Conservation (phyloP, 148 eudicot species). For the Pharnaceum exiguum region DNA sequence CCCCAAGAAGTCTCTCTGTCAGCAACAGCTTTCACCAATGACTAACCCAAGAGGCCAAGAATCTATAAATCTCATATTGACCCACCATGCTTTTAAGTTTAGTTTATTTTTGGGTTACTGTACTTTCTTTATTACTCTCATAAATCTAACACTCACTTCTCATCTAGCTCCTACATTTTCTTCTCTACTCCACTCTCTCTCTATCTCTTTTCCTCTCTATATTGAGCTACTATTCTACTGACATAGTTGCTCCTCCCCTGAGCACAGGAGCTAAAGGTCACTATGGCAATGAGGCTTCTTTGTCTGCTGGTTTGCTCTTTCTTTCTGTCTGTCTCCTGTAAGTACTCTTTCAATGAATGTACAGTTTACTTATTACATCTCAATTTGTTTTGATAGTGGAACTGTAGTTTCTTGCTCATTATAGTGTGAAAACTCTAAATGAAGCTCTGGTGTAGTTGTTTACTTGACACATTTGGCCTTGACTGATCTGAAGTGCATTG, state of each 20-base stretch:
- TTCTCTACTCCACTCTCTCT: background rate
- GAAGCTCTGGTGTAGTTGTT: background rate
- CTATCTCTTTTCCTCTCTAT: background rate
- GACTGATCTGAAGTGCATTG: constrained; percentile 7
- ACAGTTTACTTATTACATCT: background rate
- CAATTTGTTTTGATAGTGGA: background rate
- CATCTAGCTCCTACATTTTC: too few species aligned
- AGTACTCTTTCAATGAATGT: constrained; percentile 8
- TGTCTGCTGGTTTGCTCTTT: constrained; percentile 13
- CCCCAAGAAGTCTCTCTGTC: too few species aligned
- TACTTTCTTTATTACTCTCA: too few species aligned
- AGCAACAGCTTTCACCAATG: too few species aligned
- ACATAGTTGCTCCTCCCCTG: background rate
- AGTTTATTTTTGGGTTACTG: too few species aligned
- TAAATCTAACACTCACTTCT: too few species aligned
- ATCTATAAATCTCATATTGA: too few species aligned
- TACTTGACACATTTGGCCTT: background rate
- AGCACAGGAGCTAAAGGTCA: background rate
- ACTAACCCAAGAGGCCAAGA: too few species aligned
- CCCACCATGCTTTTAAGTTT: too few species aligned
- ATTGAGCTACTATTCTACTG: background rate
- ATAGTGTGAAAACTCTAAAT: background rate
- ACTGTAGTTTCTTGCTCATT: background rate
- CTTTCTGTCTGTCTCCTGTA: constrained; percentile 33
- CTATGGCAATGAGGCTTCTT: constrained; percentile 15